Evolutionary conservation across 768 basidiomycete genomes (phyloP).

Genomic region (Russula foetens): DNA sequence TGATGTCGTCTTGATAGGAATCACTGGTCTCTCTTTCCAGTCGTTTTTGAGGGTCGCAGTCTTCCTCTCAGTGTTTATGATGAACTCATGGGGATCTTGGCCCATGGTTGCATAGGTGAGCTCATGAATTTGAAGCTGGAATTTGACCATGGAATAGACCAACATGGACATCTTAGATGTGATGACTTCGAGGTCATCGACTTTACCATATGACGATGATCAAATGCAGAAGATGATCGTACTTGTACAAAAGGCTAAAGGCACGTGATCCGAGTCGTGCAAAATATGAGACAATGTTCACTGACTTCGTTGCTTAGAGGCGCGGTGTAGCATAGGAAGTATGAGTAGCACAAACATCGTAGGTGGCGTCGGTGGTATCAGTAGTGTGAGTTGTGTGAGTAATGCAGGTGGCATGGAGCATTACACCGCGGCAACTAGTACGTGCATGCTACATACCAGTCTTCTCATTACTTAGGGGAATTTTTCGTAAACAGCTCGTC

Average conservation of each 20-base stretch:
- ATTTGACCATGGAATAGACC: background rate
- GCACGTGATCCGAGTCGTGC: background rate
- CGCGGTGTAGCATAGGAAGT: too few species aligned
- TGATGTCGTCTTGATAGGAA: slow-evolving; percentile 15
- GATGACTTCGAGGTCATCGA: too few species aligned
- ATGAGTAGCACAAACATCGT: too few species aligned
- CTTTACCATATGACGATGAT: too few species aligned
- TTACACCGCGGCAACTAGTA: too few species aligned
- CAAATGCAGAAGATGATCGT: too few species aligned
- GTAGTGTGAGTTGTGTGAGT: background rate
- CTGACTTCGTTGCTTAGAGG: background rate
- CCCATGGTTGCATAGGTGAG: slow-evolving; percentile 33
- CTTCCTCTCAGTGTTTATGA: too few species aligned
- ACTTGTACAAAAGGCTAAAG: background rate
- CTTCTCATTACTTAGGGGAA: background rate
- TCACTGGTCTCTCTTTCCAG: too few species aligned
- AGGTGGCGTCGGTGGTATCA: too few species aligned
- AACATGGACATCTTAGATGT: background rate
- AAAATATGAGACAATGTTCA: too few species aligned
- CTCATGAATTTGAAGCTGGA: background rate
- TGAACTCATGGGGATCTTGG: slow-evolving; percentile 34
- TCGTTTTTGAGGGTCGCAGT: too few species aligned
- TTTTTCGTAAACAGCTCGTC: background rate
- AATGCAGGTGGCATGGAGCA: too few species aligned
- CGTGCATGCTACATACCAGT: background rate